phyloP scores from a whole-genome alignment of 371 early-diverging fungal genomes.

The Haplosporangium sp. region DNA sequence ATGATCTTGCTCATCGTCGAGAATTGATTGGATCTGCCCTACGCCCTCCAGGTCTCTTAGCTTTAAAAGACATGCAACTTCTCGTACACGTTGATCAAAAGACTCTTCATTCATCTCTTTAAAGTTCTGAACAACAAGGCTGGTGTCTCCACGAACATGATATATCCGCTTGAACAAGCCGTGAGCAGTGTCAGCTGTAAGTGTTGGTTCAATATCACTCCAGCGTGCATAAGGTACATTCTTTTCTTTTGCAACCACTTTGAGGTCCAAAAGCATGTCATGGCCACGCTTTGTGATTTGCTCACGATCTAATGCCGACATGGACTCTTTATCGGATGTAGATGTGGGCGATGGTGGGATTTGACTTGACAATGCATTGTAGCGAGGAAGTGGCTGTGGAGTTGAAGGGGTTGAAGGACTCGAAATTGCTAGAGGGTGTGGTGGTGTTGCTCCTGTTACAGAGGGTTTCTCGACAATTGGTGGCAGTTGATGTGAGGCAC shows the following conservation, averaged over 20 bases:
- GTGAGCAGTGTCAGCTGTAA: conserved; percentile 56
- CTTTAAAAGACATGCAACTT: conserved; percentile 52
- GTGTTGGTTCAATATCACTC: conserved; percentile 48
- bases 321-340: conserved; percentile 7
- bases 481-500: conserved; percentile 8
- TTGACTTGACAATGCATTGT: conserved; percentile 40
- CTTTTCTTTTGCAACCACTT: conserved; percentile 30
- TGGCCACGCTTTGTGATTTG: conserved; percentile 39
- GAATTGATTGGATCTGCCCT: conserved; percentile 52
- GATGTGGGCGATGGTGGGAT: conserved; percentile 19
- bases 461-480: not conserved
- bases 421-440: conserved; percentile 5
- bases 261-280: conserved; percentile 36
- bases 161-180: conserved; percentile 58
- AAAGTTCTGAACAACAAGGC: conserved; percentile 48
- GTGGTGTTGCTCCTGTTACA: not conserved
- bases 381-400: not conserved
- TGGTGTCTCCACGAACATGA: conserved; percentile 42
- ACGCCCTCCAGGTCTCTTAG: conserved; percentile 40
- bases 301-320: conserved; percentile 36
- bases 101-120: conserved; percentile 56
- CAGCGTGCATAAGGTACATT: conserved; percentile 51
- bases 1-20: conserved; percentile 46
- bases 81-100: conserved; percentile 51
- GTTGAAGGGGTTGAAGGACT: conserved; percentile 32